Conservation (phyloP, 805 yeast genomes). For the Candida silvatica region DNA sequence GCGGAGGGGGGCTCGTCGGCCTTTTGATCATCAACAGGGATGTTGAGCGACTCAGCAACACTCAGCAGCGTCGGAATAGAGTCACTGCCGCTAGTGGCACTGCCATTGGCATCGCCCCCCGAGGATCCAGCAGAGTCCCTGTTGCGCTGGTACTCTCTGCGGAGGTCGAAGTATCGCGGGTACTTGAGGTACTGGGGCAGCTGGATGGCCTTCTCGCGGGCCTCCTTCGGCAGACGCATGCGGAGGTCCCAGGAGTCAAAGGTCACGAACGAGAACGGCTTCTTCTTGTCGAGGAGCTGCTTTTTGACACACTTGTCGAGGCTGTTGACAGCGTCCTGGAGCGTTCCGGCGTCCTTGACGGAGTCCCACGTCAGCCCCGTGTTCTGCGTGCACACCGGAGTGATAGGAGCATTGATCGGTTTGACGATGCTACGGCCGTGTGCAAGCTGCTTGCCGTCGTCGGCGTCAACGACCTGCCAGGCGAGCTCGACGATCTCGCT, state of each 20-base stretch:
- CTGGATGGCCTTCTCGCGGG: constrained; percentile 63
- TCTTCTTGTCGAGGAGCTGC: constrained; percentile 29
- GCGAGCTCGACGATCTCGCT: constrained; percentile 61
- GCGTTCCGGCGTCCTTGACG: constrained; percentile 44
- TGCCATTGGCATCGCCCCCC: no score
- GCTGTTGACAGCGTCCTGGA: constrained; percentile 35
- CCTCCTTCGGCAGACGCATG: constrained; percentile 73
- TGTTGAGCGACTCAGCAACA: not conserved
- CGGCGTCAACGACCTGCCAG: constrained; percentile 56
- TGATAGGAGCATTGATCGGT: constrained; percentile 60
- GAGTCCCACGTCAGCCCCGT: constrained; percentile 55
- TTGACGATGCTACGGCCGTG: constrained; percentile 42
- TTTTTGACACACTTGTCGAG: constrained; percentile 45
- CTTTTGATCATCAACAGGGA: not conserved
- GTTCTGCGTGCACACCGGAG: constrained; percentile 43
- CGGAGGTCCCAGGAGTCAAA: constrained; percentile 61
- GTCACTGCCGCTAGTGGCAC: not conserved
- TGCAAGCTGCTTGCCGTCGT: constrained; percentile 33
- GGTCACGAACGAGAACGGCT: constrained; percentile 59
- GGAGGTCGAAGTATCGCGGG: constrained; percentile 69
- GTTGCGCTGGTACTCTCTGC: constrained; percentile 67
- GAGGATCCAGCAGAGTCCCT: constrained; percentile 50
- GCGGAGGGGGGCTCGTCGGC: not conserved
- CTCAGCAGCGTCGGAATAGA: not conserved
- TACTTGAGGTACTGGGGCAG: constrained; percentile 71